Percentiles rank a stretch among this genome's conserved stretches.
These are phyloP conservation scores for Penicillium janthinellum DNA, from an alignment of 2,329 filamentous ascomycete genomes.

Conservation along the genomic window DNA sequence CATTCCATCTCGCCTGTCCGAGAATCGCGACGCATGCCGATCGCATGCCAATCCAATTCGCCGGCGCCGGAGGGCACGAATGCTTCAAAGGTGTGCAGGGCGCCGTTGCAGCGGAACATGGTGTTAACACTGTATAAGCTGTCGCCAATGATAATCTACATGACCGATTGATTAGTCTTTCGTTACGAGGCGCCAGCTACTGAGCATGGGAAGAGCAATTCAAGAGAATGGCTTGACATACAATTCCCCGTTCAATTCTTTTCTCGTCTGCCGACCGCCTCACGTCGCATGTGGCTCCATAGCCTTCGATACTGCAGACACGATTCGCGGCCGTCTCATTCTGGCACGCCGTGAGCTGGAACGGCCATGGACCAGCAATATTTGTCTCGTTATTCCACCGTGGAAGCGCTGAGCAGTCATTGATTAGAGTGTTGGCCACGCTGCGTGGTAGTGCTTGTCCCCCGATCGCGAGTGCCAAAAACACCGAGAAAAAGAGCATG, in stretches of 20 bases:
- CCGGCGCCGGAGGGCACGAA: conserved; percentile 14
- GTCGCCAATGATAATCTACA: conserved; percentile 15
- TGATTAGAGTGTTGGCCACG: neutral
- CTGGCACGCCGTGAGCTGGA: conserved; percentile 11
- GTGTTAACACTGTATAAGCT: conserved; percentile 3
- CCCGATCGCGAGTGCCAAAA: conserved; percentile 1
- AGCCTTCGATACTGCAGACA: conserved; percentile 13
- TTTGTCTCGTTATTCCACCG: conserved; percentile 12
- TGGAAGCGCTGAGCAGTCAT: conserved; percentile 13
- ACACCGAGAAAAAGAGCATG: neutral
- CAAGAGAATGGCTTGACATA: neutral
- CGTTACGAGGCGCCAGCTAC: too few species aligned
- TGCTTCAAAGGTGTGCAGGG: conserved; percentile 16
- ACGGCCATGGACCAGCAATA: conserved; percentile 18
- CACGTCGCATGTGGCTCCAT: conserved; percentile 11
- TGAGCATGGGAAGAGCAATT: too few species aligned
- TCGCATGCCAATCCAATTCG: conserved; percentile 15
- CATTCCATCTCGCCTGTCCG: conserved; percentile 16
- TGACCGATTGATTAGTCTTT: neutral
- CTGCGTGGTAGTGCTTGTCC: conserved; percentile 5
- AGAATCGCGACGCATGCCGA: conserved; percentile 11
- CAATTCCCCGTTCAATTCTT: conserved; percentile 11
- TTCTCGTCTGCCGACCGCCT: conserved; percentile 8
- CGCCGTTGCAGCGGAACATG: conserved; percentile 20
- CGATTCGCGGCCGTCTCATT: neutral